A percentile compares a stretch with the other conserved stretches of the same genome.
Conservation (phyloP, 78 protist genomes). For the Fonticula alba region DNA sequence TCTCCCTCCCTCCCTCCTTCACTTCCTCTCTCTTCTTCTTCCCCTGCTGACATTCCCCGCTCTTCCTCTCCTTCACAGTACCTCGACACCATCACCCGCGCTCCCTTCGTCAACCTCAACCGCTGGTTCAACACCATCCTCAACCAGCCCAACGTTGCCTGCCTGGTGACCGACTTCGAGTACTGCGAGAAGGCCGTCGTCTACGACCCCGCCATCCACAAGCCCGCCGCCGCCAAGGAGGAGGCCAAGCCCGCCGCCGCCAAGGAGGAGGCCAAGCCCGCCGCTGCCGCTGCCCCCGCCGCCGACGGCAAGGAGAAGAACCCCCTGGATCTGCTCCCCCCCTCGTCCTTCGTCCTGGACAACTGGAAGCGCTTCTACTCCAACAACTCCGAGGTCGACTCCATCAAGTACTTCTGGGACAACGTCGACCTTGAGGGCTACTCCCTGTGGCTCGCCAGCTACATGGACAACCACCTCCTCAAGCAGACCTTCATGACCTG, state of each 20-base stretch:
- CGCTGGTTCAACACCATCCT: conserved; percentile 53
- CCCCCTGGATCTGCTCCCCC: conserved; percentile 34
- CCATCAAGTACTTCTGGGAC: conserved; percentile 44
- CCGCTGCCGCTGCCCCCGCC: too few species aligned
- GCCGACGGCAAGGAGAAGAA: conserved; percentile 21
- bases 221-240: too few species aligned
- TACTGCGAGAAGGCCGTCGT: too few species aligned
- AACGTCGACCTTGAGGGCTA: conserved; percentile 45
- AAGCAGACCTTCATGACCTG: conserved; percentile 31
- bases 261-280: too few species aligned
- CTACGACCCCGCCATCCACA: too few species aligned
- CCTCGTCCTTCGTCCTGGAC: conserved; percentile 34
- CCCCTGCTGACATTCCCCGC: too few species aligned
- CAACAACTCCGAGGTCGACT: conserved; percentile 37
- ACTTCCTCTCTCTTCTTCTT: too few species aligned
- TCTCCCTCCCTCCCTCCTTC: too few species aligned
- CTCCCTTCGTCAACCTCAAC: conserved; percentile 31
- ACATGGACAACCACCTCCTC: conserved; percentile 39
- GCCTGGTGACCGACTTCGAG: too few species aligned
- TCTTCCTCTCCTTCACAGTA: neutral
- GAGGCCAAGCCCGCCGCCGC: too few species aligned
- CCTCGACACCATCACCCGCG: conserved; percentile 4
- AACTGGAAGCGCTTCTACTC: conserved; percentile 55
- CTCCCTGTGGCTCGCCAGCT: conserved; percentile 25
- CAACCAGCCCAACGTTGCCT: conserved; percentile 59